Conservation (phyloP, 1,139 yeast species). For the Debaryomycetaceae sp. region DNA sequence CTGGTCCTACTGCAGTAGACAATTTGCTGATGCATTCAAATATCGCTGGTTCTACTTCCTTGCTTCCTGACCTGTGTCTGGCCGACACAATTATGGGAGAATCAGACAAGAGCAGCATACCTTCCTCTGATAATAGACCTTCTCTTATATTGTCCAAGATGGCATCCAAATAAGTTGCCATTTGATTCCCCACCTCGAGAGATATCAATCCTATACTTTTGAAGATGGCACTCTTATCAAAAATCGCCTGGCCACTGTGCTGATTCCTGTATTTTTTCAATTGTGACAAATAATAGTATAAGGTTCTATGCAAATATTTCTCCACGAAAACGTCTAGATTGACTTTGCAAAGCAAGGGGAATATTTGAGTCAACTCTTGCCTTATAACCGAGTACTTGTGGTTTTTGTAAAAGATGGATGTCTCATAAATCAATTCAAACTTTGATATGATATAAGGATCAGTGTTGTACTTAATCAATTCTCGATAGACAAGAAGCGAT, state of each 20-base stretch:
- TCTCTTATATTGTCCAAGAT: conserved; percentile 81
- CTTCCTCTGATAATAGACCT: conserved; percentile 48
- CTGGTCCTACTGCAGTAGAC: conserved; percentile 92
- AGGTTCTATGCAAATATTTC: conserved; percentile 74
- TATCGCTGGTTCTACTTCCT: conserved; percentile 81
- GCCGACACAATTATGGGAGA: conserved; percentile 26
- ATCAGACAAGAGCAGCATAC: conserved; percentile 3
- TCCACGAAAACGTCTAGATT: conserved; percentile 76
- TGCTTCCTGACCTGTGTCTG: conserved; percentile 57
- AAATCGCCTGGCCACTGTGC: conserved; percentile 36
- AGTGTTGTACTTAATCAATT: conserved; percentile 67
- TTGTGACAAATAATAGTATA: conserved; percentile 74
- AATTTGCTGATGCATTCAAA: conserved; percentile 87
- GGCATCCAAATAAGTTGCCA: conserved; percentile 85
- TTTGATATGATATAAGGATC: conserved; percentile 47
- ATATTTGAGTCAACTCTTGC: conserved; percentile 74
- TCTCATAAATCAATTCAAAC: conserved; percentile 76
- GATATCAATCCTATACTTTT: conserved; percentile 86
- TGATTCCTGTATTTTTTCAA: conserved; percentile 62
- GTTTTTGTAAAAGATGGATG: conserved; percentile 70
- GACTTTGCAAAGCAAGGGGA: conserved; percentile 80
- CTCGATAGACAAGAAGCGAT: conserved; percentile 76
- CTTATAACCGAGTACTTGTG: conserved; percentile 74
- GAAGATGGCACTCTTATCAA: conserved; percentile 74
- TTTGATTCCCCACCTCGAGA: conserved; percentile 77